Conservation (phyloP, 176 grass and related monocot genomes). For the Zea mays region Zm-B73-REFERENCE-NAM-5.0 NC_050097.1:122078501-122079000, state of each 20-base stretch:
- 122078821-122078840: constrained; percentile 33
- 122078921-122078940: constrained; percentile 79
- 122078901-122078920: constrained; percentile 92
- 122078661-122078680: background rate
- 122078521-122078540: background rate
- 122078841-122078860: background rate
- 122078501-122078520: constrained; percentile 2
- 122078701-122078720: constrained; percentile 62
- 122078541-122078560: background rate
- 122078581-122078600: background rate
- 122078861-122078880: constrained; percentile 8
- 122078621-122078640: background rate
- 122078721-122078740: constrained; percentile 80
- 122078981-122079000: constrained; percentile 50
- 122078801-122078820: constrained; percentile 94
- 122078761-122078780: constrained; percentile 85
- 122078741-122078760: constrained; percentile 97
- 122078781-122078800: constrained; percentile 87
- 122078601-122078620: constrained; percentile 1
- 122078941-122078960: constrained; percentile 84
- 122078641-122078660: background rate
- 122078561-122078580: background rate
- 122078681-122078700: background rate
- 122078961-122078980: constrained; percentile 72
- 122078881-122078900: constrained; percentile 84